A percentile compares a stretch with the other conserved stretches of the same genome.
Conservation (phyloP, 1,284 basidiomycete species). For the Cystodermella granulosa region DNA sequence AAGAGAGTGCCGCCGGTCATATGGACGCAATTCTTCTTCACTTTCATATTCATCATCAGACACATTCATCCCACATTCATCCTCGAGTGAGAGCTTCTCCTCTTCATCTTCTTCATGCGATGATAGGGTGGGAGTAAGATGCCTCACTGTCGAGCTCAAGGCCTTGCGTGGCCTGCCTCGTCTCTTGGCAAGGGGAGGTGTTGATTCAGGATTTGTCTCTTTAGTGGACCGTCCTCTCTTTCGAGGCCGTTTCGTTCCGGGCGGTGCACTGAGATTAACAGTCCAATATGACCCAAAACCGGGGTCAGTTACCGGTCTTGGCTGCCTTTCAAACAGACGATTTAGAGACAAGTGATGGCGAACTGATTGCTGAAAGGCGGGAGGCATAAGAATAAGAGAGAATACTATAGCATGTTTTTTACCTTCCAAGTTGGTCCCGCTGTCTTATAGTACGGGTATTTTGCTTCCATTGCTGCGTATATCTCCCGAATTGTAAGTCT, state of each 20-base stretch:
- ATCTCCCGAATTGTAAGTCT: slow-evolving; percentile 77
- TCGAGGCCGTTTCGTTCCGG: slow-evolving; percentile 73
- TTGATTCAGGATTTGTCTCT: slow-evolving; percentile 36
- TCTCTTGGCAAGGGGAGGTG: slow-evolving; percentile 32
- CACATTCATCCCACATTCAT: slow-evolving; percentile 32
- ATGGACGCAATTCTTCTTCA: slow-evolving; percentile 47
- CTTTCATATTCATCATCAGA: slow-evolving; percentile 59
- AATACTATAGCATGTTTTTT: slow-evolving; percentile 12
- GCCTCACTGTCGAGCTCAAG: slow-evolving; percentile 18
- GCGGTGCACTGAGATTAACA: slow-evolving; percentile 71
- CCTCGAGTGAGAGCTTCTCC: slow-evolving; percentile 13
- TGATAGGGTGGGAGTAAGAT: slow-evolving; percentile 7
- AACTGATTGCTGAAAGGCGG: slow-evolving; percentile 64
- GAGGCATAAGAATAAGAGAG: slow-evolving; percentile 6
- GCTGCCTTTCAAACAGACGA: slow-evolving; percentile 70
- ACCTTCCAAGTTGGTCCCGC: slow-evolving; percentile 81
- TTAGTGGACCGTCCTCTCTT: slow-evolving; percentile 64
- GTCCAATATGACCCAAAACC: slow-evolving; percentile 83
- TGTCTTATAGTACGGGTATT: slow-evolving; percentile 71
- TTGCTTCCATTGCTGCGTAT: slow-evolving; percentile 75
- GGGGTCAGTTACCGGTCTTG: slow-evolving; percentile 72
- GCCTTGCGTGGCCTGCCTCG: slow-evolving; percentile 50
- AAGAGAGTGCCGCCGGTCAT: slow-evolving; percentile 34
- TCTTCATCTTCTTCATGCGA: slow-evolving; percentile 24
- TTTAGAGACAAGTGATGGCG: slow-evolving; percentile 75